Conservation (phyloP, 306 rosid species). For the Crotalaria pallida region DNA sequence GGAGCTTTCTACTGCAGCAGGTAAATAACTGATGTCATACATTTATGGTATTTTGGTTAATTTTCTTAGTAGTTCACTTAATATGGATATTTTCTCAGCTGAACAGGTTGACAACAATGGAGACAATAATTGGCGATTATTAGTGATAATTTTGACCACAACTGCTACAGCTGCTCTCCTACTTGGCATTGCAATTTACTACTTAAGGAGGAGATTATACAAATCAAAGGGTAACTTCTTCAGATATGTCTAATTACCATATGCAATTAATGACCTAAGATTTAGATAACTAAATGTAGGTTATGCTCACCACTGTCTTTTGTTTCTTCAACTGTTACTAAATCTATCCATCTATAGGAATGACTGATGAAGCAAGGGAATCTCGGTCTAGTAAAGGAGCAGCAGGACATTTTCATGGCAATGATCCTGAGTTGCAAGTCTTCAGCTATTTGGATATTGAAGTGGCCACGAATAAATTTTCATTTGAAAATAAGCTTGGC, state of each 20-base stretch:
- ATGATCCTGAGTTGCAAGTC: conserved; percentile 24
- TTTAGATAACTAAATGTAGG: not conserved
- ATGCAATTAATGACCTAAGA: not conserved
- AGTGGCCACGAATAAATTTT: conserved; percentile 27
- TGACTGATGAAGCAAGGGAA: not conserved
- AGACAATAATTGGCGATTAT: not conserved
- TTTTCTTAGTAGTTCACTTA: not conserved
- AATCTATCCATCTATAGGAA: not conserved
- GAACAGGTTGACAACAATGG: not conserved
- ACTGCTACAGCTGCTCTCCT: not conserved
- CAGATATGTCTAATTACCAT: not conserved
- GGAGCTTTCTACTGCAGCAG: conserved; percentile 24
- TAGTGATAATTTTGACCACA: conserved; percentile 8
- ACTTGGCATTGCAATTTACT: not conserved
- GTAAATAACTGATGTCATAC: not conserved
- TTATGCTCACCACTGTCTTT: not conserved
- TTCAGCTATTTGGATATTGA: conserved; percentile 20
- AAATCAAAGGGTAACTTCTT: not conserved
- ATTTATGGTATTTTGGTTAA: not conserved
- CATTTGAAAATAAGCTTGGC: conserved; percentile 45
- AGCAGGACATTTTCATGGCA: conserved; percentile 15
- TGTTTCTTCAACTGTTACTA: not conserved
- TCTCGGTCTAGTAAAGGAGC: not conserved
- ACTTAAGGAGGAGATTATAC: not conserved
- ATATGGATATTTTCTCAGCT: not conserved